Base-by-base conservation (phyloP, 805 yeast species). In the Candida rishiriensis region DNA sequence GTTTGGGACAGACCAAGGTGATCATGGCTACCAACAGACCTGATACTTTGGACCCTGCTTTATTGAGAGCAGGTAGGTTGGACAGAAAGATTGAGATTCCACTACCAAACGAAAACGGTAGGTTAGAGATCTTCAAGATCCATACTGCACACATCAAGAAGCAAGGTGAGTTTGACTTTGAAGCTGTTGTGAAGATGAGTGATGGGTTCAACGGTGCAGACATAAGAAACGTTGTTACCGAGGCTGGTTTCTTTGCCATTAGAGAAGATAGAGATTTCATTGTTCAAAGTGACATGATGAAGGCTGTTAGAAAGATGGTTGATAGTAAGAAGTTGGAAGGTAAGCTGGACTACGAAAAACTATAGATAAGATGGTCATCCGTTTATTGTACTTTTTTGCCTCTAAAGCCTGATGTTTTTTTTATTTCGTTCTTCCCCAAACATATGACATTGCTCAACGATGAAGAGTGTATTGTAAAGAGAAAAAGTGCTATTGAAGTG, bases 1-100 rank as follows among this genome's bases (percentile, higher is more conserved):
- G 88, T 46, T 75, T 91, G 59, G 99, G 99, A 26, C 96, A 89
- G 67, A 91, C 99, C 2, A 91, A 91, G 70, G 89, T 91, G 42
- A 91, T 91, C 59, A 91, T 91, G 99, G 99, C 99, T 30, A 91
- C 99, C n/a, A 91, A 91, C 68, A 81, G 99, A 70, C 99, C 99
- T 10, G 99, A 91, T 63, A 93, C 98, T 11, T 75, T 91, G 53
- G 99, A 91, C 67, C 99, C 99, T 12, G 99, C 99, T 3, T 75
- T 91, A 56, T 76, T 91, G 57, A 86, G 99, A 73, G 97, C 99
- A 2, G 99, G 99, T 54, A 83, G 99, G 72, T 79, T 91, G 63
- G 99, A 91, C 69, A 80, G 98, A 63, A 91, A 91, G 67, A 88
- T 91, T 57, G 99, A 91, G 70, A 93, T 91, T 53, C 88, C 93